These are phyloP conservation scores for Geotrichum australiense DNA, from an alignment of 1,139 yeast genomes.

Conservation along the genomic window DNA sequence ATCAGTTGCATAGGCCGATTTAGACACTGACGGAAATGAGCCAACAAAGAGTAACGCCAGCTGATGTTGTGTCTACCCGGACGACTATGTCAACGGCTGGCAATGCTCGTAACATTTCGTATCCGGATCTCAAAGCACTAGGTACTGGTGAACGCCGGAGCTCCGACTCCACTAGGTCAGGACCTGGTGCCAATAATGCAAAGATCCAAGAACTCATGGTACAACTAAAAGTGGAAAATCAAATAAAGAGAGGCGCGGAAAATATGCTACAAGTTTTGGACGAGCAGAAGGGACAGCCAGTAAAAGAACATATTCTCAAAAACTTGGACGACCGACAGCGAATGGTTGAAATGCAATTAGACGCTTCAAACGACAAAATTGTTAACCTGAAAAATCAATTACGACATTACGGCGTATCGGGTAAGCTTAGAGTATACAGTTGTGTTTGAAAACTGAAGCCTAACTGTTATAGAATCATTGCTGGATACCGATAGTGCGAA, in stretches of 20 bases:
- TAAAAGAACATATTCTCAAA: constrained; percentile 18
- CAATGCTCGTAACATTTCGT: constrained; percentile 13
- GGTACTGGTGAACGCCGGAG: constrained; percentile 10
- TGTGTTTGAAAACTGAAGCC: background rate
- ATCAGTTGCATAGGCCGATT: no score
- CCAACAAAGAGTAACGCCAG: constrained; percentile 3
- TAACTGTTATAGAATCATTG: constrained; percentile 2
- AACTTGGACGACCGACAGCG: constrained; percentile 27
- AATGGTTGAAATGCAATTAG: constrained; percentile 35
- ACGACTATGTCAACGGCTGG: constrained; percentile 3
- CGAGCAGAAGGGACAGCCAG: constrained; percentile 14
- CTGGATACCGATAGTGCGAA: constrained; percentile 2
- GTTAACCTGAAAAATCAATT: constrained; percentile 31
- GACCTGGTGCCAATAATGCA: constrained; percentile 7
- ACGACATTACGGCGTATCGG: constrained; percentile 27
- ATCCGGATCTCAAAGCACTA: constrained; percentile 12
- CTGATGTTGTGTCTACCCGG: background rate
- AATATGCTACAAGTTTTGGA: constrained; percentile 34
- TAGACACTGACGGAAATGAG: constrained; percentile 5
- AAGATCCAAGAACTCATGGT: constrained; percentile 31
- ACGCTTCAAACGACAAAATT: constrained; percentile 36
- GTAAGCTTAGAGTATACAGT: constrained; percentile 4
- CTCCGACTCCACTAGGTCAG: constrained; percentile 14
- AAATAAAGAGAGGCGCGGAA: constrained; percentile 39
- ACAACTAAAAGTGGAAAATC: constrained; percentile 36